Evolutionary conservation across 1,139 yeast species (phyloP).

Genomic region (Saccharomyces hybrid): DNA sequence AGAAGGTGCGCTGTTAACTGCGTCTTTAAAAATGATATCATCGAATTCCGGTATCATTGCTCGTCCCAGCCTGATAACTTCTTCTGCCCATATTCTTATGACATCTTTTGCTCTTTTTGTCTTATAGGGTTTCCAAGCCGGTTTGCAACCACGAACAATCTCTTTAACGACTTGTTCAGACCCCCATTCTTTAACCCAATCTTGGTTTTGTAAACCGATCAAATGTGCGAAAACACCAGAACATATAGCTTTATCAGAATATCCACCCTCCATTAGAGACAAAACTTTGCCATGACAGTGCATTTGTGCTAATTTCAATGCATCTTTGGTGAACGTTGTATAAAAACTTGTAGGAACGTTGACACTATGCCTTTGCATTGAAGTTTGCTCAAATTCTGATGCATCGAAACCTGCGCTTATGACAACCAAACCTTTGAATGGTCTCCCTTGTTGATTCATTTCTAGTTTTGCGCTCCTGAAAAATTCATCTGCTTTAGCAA

Average conservation of each 20-base stretch:
- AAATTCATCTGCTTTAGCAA: constrained; percentile 64
- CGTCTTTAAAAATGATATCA: constrained; percentile 20
- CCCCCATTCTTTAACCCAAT: constrained; percentile 63
- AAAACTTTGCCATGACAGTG: constrained; percentile 58
- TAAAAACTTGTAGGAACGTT: constrained; percentile 80
- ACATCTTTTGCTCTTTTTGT: constrained; percentile 38
- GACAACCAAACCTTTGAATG: constrained; percentile 63
- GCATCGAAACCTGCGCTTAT: constrained; percentile 89
- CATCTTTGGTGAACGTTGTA: constrained; percentile 65
- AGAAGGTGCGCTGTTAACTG: constrained; percentile 1
- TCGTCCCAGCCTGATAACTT: constrained; percentile 60
- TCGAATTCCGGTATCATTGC: constrained; percentile 53
- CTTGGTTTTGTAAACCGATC: constrained; percentile 52
- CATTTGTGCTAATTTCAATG: constrained; percentile 54
- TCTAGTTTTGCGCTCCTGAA: constrained; percentile 45
- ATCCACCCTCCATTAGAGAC: constrained; percentile 80
- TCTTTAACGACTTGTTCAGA: constrained; percentile 57
- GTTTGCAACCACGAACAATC: constrained; percentile 61
- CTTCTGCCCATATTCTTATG: constrained; percentile 54
- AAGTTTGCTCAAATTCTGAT: constrained; percentile 70
- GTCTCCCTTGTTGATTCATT: constrained; percentile 36
- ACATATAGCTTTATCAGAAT: constrained; percentile 73
- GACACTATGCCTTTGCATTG: constrained; percentile 82
- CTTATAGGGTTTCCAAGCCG: constrained; percentile 55
- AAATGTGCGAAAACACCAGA: constrained; percentile 78